Evolutionary conservation across 176 grass and related monocot genomes (phyloP), one percentile per base, ranked within the genome.

Genomic region (Raddia distichophylla): DNA sequence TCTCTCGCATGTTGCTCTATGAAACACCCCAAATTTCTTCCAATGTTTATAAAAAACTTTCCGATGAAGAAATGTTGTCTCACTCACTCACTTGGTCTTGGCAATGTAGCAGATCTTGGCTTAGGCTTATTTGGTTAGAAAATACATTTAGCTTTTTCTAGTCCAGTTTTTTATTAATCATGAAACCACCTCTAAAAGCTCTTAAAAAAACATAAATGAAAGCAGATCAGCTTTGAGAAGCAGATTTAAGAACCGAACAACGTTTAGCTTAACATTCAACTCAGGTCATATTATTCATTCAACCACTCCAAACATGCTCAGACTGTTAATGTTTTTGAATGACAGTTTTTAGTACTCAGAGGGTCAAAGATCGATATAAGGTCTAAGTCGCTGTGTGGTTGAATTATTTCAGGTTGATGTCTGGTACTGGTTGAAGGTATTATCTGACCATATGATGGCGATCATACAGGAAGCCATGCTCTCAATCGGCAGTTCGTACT

Each of bases 351-450:
- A 42, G 13, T 45, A 33, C 14, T 0, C 9, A 7, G 52, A 40
- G 19, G 53, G 9, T 10, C 6, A 15, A 2, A 7, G 2, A 3
- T 0, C 17, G 17, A 35, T 72, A 14, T 44, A 0, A 10, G 64
- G 44, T 71, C 56, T 85, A 71, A 85, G 57, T 71, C 22, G 63
- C 12, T 19, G 6, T 17, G 1, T 1, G 16, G 14, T 70, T 71
- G 14, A 61, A 69, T 66, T 10, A 8, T 80, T 80, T 46, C 82
- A 84, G 87, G 69, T 8, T 43, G 47, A 78, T 71, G 34, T 69
- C 27, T 76, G 69, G 16, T 68, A 13, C 7, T 44, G 79, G 79
- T 27, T 50, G 71, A 85, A 63, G 56, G 19, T 47, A 66, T 50
- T 69, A 8, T 57, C 58, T 16, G 16, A 27, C 20, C 3, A 58